A percentile compares a stretch with the other conserved stretches of the same genome.
Conservation (phyloP, 75 land plant species). For the Sequoia sempervirens region DNA sequence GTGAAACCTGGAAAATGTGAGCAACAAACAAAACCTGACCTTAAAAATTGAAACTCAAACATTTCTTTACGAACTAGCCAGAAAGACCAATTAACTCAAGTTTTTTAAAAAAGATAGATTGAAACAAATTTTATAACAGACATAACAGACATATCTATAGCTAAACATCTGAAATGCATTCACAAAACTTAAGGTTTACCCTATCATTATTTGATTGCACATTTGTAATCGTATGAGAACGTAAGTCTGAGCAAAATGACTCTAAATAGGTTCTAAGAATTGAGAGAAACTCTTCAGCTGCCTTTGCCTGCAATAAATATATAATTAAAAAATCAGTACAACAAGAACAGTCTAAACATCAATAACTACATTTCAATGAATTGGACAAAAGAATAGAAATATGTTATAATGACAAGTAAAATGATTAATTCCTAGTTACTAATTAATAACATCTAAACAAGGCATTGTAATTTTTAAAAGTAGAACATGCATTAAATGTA, state of each 20-base stretch:
- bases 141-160: background rate
- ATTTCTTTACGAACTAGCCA: background rate
- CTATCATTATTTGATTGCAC: constrained; percentile 94
- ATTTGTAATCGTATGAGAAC: constrained; percentile 93
- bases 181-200: constrained; percentile 32
- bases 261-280: constrained; percentile 75
- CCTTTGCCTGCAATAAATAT: constrained; percentile 60
- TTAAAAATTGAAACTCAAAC: background rate
- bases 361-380: background rate
- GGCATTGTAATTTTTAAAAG: background rate
- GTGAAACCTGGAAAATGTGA: constrained; percentile 66
- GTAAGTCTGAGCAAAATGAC: constrained; percentile 75
- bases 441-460: background rate
- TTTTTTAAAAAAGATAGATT: background rate
- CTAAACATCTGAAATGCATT: background rate
- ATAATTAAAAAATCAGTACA: background rate
- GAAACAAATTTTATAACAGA: background rate
- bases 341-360: background rate
- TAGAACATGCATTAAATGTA: background rate
- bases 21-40: background rate
- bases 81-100: background rate
- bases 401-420: background rate
- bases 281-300: constrained; percentile 68
- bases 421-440: background rate
- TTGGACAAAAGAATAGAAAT: background rate